Base-by-base conservation (phyloP, 257 asterid species). In the Sherardia arvensis region DNA sequence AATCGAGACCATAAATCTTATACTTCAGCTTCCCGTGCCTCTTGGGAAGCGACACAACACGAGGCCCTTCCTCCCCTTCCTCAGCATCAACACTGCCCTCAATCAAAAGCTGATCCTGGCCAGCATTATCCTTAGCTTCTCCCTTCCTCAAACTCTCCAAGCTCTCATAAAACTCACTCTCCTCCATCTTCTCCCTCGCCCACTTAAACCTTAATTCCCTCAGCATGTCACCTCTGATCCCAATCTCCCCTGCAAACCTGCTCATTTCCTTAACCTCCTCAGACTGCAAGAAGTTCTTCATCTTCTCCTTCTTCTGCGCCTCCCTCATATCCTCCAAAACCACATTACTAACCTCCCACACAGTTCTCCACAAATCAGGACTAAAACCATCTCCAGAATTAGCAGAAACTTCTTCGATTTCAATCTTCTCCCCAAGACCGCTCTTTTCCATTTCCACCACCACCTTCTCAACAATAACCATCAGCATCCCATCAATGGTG, bases 201-300 rank as follows among this genome's bases (percentile, higher is more conserved):
- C 97, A 93, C 77, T 90, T 93, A 73, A 89, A 93, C 70, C 99
- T 79, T 11, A 89, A 82, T 78, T 93, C 99, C 72, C 99, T 79
- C 40, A 93, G 78, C 95, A 90, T 78, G 66, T 93, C 96, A 38
- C 97, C 99, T 0, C 90, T 89, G 65, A 93, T 81, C 68, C 99
- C 99, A 7, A 87, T 78, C 77, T 92, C 90, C 65, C 94, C 91
- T 22, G 99, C 96, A 81, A 93, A 87, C 64, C 95, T 76, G 64
- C 75, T 84, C 99, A 79, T 85, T 73, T 85, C 90, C 79, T 89
- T 89, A 27, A 92, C 99, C 70, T 92, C 90, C 71, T 92, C 99
- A 27, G 88, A 78, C 68, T 89, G 95, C 74, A 92, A 85, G 81
- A 87, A 93, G 10, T 71, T 66, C 80, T 93, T 93, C 88, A 89